Base-by-base conservation (phyloP, 176 grass and related monocot species). In the Phyllostachys edulis region DNA sequence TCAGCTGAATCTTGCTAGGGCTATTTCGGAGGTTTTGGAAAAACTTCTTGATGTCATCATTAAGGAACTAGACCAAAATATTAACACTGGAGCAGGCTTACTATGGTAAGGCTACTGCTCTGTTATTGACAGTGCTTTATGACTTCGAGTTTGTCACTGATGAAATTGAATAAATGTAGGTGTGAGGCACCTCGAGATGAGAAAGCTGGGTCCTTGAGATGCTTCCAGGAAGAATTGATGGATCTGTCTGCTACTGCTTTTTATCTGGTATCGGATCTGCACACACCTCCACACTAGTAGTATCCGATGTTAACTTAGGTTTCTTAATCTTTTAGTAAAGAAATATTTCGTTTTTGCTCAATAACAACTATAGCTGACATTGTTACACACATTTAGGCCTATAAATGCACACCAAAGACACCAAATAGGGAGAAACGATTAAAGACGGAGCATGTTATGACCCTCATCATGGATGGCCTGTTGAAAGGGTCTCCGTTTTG, bases 201-300 rank as follows among this genome's bases (percentile, higher is more conserved):
- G 73, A 97, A 94, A 69, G 78, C 76, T 82, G 92, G 79, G 76
- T 87, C 87, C 24, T 78, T 86, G 29, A 84, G 87, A 74, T 88
- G 91, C 49, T 87, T 88, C 45, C 90, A 91, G 23, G 88, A 98
- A 85, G 87, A 88, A 42, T 82, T 94, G 51, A 93, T 98, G 90
- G 95, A 93, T 82, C 85, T 98, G 24, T 86, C 89, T 76, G 88
- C 95, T 72, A 87, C 79, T 86, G 82, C 88, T 79, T 91, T 98
- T 77, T 98, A 95, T 90, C 85, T 91, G 95, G 95, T 92, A 88
- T 76, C 68, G 40, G 46, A 71, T 86, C 47, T 54, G 42, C 63
- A 72, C 16, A 5, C 16, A 36, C 20, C 41, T 23, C n/a, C 68
- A 45, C 69, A 71, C n/a, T 15, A 1, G 40, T 45, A 24, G 12